Evolutionary conservation across 129 eudicot species (phyloP).

Genomic region (Daucus carota): DNA sequence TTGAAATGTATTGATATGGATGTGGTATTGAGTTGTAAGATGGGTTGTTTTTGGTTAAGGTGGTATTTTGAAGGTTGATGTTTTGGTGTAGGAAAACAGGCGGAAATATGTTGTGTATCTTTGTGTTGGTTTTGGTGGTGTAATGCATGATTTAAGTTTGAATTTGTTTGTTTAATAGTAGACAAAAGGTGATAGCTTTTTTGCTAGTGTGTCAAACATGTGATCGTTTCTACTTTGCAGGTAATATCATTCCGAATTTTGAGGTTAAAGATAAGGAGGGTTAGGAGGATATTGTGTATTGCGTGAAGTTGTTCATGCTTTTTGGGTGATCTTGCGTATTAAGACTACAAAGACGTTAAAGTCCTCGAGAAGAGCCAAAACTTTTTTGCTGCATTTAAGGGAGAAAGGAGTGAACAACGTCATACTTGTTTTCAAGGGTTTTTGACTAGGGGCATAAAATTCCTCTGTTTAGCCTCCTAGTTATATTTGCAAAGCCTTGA

Average conservation of each 20-base stretch:
- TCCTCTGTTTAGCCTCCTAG: slow-evolving; percentile 3
- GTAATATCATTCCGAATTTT: slow-evolving; percentile 18
- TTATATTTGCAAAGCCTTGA: slow-evolving; percentile 12
- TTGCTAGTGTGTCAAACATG: slow-evolving; percentile 14
- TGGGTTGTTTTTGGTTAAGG: not conserved
- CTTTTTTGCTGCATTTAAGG: slow-evolving; percentile 28
- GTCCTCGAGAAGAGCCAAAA: slow-evolving; percentile 2
- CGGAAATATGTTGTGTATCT: not conserved
- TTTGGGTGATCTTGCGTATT: slow-evolving; percentile 18
- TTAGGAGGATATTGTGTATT: slow-evolving; percentile 14
- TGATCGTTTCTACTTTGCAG: slow-evolving; percentile 20
- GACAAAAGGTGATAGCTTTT: not conserved
- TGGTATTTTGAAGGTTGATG: not conserved
- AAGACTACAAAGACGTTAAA: slow-evolving; percentile 9
- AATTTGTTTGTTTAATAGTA: not conserved
- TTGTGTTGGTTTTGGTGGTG: not conserved
- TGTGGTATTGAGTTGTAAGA: not conserved
- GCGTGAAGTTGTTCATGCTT: slow-evolving; percentile 26
- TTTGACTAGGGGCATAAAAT: slow-evolving; percentile 14
- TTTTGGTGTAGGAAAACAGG: not conserved
- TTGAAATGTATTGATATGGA: not conserved
- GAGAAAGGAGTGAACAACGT: slow-evolving; percentile 20
- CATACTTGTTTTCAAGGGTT: not conserved
- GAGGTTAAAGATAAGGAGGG: slow-evolving; percentile 18
- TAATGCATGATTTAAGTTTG: not conserved